A percentile compares a stretch with the other conserved stretches of the same genome.
phyloP scores from a whole-genome alignment of 106 monocot species.

The Dendrobium officinale region DNA sequence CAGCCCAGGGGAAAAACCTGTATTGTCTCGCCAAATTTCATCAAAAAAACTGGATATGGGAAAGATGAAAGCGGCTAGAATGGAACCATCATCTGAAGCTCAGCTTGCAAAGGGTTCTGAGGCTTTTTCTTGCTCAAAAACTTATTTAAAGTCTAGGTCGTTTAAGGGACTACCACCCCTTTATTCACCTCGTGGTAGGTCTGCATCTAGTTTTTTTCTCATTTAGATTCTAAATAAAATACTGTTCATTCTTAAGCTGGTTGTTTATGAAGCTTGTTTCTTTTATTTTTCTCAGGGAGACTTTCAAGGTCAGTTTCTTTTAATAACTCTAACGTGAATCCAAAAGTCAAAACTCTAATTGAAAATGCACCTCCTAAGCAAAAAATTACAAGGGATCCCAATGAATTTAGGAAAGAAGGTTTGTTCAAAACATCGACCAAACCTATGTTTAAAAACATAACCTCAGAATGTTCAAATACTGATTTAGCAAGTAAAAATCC shows the following conservation, averaged over 20 bases:
- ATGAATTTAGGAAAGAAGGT: slow-evolving; percentile 36
- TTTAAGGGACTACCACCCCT: slow-evolving; percentile 5
- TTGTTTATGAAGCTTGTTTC: not conserved
- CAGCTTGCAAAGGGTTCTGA: slow-evolving; percentile 16
- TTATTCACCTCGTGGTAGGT: slow-evolving; percentile 30
- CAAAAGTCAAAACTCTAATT: slow-evolving; percentile 43
- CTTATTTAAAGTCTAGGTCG: slow-evolving; percentile 9
- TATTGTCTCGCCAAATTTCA: slow-evolving; percentile 26
- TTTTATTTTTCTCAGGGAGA: slow-evolving; percentile 22
- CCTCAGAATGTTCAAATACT: slow-evolving; percentile 13
- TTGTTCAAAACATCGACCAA: slow-evolving; percentile 20
- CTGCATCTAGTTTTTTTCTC: not conserved
- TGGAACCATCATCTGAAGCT: slow-evolving; percentile 9
- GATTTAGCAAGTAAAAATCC: slow-evolving; percentile 34
- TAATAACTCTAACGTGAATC: slow-evolving; percentile 23
- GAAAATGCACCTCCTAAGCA: slow-evolving; percentile 41
- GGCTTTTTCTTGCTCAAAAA: slow-evolving; percentile 11
- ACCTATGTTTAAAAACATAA: slow-evolving; percentile 41
- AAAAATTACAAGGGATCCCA: slow-evolving; percentile 30
- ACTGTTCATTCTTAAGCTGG: not conserved
- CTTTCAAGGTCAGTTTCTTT: slow-evolving; percentile 55
- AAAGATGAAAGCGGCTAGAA: slow-evolving; percentile 22
- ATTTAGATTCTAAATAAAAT: slow-evolving; percentile 5
- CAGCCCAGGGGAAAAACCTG: slow-evolving; percentile 13
- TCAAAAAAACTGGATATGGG: slow-evolving; percentile 23